A percentile compares a stretch with the other conserved stretches of the same genome.
Conservation (phyloP, 2,329 filamentous ascomycete species). For the Phialophora verrucosa region DNA sequence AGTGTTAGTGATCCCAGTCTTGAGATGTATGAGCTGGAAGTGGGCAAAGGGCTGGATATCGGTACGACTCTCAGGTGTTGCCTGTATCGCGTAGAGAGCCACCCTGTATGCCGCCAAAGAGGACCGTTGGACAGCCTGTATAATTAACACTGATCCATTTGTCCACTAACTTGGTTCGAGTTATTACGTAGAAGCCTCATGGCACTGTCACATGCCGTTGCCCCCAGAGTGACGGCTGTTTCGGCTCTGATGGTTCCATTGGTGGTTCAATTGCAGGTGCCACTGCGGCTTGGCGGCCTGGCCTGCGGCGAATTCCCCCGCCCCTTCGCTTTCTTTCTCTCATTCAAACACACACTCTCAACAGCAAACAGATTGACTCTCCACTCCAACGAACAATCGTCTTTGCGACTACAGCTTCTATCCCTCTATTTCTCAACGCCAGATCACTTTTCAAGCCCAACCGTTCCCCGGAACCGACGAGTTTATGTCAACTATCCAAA, state of each 20-base stretch:
- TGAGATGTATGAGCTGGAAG: not conserved
- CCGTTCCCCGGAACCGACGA: slow-evolving; percentile 54
- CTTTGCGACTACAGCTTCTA: slow-evolving; percentile 15
- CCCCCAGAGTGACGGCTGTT: not conserved
- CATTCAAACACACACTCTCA: not conserved
- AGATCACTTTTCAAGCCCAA: slow-evolving; percentile 2
- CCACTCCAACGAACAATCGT: slow-evolving; percentile 18
- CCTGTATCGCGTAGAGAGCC: not conserved
- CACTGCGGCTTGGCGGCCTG: not conserved
- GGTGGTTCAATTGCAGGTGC: not conserved
- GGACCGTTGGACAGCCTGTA: not conserved
- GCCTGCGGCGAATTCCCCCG: not conserved
- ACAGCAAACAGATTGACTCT: slow-evolving; percentile 27
- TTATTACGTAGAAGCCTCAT: not conserved
- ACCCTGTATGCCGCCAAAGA: not conserved
- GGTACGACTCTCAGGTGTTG: not conserved
- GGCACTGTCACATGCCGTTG: not conserved
- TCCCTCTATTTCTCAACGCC: slow-evolving; percentile 6
- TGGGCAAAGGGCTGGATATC: not conserved
- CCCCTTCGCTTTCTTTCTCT: not conserved
- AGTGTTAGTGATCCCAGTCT: not conserved
- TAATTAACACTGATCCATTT: not conserved
- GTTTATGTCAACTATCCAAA: slow-evolving; percentile 97
- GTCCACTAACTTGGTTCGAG: not conserved
- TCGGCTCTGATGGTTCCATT: not conserved